phyloP scores from a whole-genome alignment of 148 eudicot genomes.

The Silene uniflora region DNA sequence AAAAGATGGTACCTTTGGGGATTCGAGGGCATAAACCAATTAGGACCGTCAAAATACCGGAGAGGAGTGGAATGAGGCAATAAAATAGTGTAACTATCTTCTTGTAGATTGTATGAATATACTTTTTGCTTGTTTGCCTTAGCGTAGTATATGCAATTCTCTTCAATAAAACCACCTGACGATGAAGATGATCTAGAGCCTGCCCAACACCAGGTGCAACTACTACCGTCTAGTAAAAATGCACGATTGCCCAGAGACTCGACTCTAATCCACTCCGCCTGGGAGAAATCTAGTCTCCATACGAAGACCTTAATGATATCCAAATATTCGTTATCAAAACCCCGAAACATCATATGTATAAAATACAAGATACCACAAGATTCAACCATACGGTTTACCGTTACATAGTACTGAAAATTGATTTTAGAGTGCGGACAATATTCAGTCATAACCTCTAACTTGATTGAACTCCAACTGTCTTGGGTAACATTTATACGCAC shows the following conservation, averaged over 20 bases:
- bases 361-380: slow-evolving; percentile 1
- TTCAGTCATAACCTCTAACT: neutral
- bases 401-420: too few relatives aligned
- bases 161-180: neutral
- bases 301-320: slow-evolving; percentile 1
- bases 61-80: neutral
- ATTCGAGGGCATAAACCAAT: slow-evolving; percentile 8
- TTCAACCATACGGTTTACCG: neutral
- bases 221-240: too few relatives aligned
- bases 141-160: slow-evolving; percentile 10
- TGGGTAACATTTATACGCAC: neutral
- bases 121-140: neutral
- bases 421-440: neutral
- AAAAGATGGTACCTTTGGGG: too few relatives aligned
- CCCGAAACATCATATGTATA: neutral
- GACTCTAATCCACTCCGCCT: slow-evolving; percentile 12
- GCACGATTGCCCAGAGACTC: too few relatives aligned
- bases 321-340: neutral
- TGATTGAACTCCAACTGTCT: neutral
- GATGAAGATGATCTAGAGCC: neutral
- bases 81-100: neutral
- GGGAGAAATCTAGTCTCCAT: neutral
- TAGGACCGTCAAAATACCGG: neutral
- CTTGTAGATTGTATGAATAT: slow-evolving; percentile 6
- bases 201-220: too few relatives aligned